Evolutionary conservation across 768 basidiomycete species (phyloP).

Genomic region (Leucocoprinus birnbaumii): DNA sequence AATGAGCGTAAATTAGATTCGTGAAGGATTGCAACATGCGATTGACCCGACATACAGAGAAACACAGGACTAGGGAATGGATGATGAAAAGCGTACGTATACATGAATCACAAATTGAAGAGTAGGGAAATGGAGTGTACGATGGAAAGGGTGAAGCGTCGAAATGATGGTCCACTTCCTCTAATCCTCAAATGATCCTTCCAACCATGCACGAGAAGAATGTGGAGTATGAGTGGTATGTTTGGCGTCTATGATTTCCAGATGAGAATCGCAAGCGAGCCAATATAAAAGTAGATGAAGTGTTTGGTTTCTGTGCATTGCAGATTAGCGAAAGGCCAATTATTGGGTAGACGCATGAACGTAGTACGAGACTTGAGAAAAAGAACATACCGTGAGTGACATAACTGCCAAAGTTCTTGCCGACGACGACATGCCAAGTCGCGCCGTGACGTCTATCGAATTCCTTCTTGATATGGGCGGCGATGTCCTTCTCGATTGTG

Average conservation of each 20-base stretch:
- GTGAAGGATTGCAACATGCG: slow-evolving; percentile 2
- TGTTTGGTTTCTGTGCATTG: slow-evolving; percentile 82
- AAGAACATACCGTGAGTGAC: slow-evolving; percentile 81
- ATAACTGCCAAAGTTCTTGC: slow-evolving; percentile 98
- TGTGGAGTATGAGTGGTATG: background rate
- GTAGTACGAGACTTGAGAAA: slow-evolving; percentile 7
- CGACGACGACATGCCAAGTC: slow-evolving; percentile 98
- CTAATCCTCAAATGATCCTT: background rate
- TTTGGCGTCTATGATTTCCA: slow-evolving; percentile 88
- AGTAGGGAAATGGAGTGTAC: background rate
- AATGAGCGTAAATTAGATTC: slow-evolving; percentile 9
- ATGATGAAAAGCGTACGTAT: background rate
- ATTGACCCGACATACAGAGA: slow-evolving; percentile 9
- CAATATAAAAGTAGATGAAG: slow-evolving; percentile 99
- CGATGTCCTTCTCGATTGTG: slow-evolving; percentile 97
- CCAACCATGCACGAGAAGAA: background rate
- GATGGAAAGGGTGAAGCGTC: background rate
- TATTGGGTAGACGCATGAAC: slow-evolving; percentile 10
- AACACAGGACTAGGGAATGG: background rate
- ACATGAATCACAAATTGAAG: background rate
- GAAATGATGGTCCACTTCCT: background rate
- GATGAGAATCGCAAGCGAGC: slow-evolving; percentile 87
- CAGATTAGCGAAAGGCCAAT: slow-evolving; percentile 13
- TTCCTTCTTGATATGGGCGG: slow-evolving; percentile 97
- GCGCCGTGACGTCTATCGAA: slow-evolving; percentile 90